phyloP scores from a whole-genome alignment of 2,329 filamentous ascomycete species.

The Fusarium brevicatenulatum region DNA sequence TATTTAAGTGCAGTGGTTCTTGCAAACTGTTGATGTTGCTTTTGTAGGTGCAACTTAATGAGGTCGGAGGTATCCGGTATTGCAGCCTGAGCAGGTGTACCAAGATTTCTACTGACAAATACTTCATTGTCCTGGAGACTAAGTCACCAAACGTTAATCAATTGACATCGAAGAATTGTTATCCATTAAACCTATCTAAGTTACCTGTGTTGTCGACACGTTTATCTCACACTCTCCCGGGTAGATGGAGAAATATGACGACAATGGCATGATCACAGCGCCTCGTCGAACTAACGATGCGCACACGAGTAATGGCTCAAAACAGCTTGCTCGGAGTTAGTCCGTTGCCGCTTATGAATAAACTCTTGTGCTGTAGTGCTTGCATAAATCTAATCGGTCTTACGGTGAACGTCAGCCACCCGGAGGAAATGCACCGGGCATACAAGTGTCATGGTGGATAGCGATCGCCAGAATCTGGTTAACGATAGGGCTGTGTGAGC shows the following conservation, averaged over 20 bases:
- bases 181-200: too few species aligned
- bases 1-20: background rate
- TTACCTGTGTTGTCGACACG: background rate
- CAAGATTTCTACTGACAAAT: background rate
- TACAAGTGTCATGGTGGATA: background rate
- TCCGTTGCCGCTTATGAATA: background rate
- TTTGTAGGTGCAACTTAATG: too few species aligned
- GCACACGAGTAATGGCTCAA: background rate
- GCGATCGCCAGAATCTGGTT: background rate
- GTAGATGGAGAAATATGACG: background rate
- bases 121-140: rapidly evolving
- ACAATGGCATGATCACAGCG: background rate
- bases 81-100: rapidly evolving
- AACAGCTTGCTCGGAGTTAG: background rate
- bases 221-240: background rate
- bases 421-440: background rate
- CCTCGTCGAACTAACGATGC: background rate
- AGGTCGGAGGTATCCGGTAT: rapidly evolving
- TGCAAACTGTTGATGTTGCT: too few species aligned
- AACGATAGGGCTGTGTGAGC: background rate
- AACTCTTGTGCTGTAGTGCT: background rate
- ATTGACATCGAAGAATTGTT: too few species aligned
- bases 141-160: rapidly evolving
- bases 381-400: background rate
- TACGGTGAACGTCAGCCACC: background rate